These are phyloP conservation scores for Cladosporium halotolerans DNA, from an alignment of 2,329 filamentous ascomycete species.

Conservation along the genomic window DNA sequence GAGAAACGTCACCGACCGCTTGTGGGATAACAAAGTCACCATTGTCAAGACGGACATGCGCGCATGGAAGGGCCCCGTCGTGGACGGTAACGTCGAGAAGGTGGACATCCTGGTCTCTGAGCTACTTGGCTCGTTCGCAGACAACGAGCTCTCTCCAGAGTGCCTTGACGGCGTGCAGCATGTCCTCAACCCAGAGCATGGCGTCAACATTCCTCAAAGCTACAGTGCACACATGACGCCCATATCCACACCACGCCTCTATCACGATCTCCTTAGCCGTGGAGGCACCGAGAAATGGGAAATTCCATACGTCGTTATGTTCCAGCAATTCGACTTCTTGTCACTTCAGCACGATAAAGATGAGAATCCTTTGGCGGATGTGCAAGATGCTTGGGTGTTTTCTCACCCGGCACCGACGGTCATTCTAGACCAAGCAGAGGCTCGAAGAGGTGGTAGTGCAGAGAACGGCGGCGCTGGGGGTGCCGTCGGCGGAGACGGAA, in stretches of 20 bases:
- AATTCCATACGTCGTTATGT: slow-evolving; percentile 89
- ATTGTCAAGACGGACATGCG: slow-evolving; percentile 97
- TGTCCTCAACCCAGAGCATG: slow-evolving; percentile 70
- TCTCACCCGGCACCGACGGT: slow-evolving; percentile 62
- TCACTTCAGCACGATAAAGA: background rate
- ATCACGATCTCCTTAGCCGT: slow-evolving; percentile 70
- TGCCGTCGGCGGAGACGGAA: slow-evolving; percentile 68
- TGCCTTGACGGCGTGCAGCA: slow-evolving; percentile 94
- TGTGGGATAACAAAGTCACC: slow-evolving; percentile 74
- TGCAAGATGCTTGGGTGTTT: slow-evolving; percentile 77
- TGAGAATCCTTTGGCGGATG: slow-evolving; percentile 37
- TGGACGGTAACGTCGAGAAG: slow-evolving; percentile 51
- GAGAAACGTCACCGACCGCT: slow-evolving; percentile 63
- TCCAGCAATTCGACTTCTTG: slow-evolving; percentile 78
- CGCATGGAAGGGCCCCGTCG: slow-evolving; percentile 77
- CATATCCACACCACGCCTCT: slow-evolving; percentile 77
- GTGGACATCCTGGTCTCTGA: slow-evolving; percentile 94
- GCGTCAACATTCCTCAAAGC: slow-evolving; percentile 86
- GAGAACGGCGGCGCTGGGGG: slow-evolving; percentile 64
- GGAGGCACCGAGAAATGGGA: slow-evolving; percentile 60
- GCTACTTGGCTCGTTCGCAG: slow-evolving; percentile 87
- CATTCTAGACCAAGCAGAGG: slow-evolving; percentile 51
- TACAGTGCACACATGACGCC: slow-evolving; percentile 95
- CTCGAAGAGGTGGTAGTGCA: slow-evolving; percentile 56
- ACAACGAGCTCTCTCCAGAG: slow-evolving; percentile 95